These are phyloP conservation scores for Camelina neglecta DNA, from an alignment of 345 rosid genomes.

Conservation along the genomic window DNA sequence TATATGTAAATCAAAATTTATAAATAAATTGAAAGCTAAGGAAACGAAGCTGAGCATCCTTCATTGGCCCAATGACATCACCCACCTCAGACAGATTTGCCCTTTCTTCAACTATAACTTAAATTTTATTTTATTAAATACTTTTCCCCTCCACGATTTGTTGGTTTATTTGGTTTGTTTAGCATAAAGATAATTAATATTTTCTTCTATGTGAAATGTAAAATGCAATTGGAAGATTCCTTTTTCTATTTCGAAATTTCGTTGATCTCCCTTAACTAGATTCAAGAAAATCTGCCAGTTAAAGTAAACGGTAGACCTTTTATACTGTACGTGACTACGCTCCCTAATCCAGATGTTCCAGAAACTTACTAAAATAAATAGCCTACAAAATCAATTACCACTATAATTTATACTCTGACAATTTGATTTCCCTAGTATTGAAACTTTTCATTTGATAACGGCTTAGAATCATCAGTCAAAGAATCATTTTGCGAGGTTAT, in stretches of 20 bases:
- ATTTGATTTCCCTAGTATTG: background rate
- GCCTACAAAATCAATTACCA: background rate
- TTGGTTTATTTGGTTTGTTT: background rate
- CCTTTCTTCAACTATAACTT: background rate
- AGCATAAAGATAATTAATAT: background rate
- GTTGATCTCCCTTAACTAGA: background rate
- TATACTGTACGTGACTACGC: background rate
- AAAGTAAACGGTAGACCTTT: background rate
- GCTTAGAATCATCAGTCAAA: background rate
- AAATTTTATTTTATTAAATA: background rate
- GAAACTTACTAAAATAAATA: no score
- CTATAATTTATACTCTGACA: no score
- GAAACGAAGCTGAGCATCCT: background rate
- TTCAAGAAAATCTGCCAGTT: background rate
- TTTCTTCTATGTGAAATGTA: background rate
- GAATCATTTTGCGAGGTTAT: background rate
- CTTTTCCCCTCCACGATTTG: background rate
- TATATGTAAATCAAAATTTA: background rate
- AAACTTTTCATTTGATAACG: background rate
- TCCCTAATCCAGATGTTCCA: background rate
- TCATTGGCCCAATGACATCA: conserved; percentile 29
- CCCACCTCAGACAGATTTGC: background rate
- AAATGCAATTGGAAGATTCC: background rate
- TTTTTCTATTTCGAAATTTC: no score
- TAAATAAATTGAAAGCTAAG: background rate